Percentiles rank a stretch among this genome's conserved stretches.
Evolutionary conservation across 257 asterid species (phyloP).

Genomic region (Dorcoceras hygrometricum): DNA sequence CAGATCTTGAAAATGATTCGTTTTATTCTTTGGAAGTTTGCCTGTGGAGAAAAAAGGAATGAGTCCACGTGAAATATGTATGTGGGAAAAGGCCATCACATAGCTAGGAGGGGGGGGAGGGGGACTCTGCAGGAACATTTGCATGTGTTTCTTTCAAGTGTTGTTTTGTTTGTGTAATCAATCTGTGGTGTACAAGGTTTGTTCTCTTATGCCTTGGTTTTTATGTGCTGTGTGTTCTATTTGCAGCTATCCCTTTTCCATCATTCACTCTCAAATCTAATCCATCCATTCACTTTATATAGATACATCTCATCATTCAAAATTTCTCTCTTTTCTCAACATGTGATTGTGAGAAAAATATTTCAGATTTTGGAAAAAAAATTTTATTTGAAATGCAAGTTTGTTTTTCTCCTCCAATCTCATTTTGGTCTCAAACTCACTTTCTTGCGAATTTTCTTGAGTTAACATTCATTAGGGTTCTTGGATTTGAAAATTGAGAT

Average conservation of each 20-base stretch:
- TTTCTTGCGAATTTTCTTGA: too few species aligned
- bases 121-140: neutral
- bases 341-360: too few species aligned
- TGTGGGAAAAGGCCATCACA: slow-evolving; percentile 45
- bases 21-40: slow-evolving; percentile 53
- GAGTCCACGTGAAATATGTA: slow-evolving; percentile 61
- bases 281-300: neutral
- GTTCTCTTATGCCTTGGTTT: slow-evolving; percentile 51
- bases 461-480: too few species aligned
- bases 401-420: too few species aligned
- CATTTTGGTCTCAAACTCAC: too few species aligned
- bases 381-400: too few species aligned
- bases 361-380: too few species aligned
- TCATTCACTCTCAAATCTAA: neutral
- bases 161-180: neutral
- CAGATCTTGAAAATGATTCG: slow-evolving; percentile 17
- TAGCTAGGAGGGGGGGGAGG: slow-evolving; percentile 18
- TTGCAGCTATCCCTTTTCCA: slow-evolving; percentile 29
- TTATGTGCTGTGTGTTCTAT: slow-evolving; percentile 34
- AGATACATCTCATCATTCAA: too few species aligned
- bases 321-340: too few species aligned
- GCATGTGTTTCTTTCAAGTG: slow-evolving; percentile 20
- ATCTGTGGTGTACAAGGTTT: slow-evolving; percentile 33
- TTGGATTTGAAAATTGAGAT: too few species aligned
- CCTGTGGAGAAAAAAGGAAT: slow-evolving; percentile 32